These are phyloP conservation scores for Scheffersomyces spartinae DNA, from an alignment of 805 yeast species.

Conservation along the genomic window DNA sequence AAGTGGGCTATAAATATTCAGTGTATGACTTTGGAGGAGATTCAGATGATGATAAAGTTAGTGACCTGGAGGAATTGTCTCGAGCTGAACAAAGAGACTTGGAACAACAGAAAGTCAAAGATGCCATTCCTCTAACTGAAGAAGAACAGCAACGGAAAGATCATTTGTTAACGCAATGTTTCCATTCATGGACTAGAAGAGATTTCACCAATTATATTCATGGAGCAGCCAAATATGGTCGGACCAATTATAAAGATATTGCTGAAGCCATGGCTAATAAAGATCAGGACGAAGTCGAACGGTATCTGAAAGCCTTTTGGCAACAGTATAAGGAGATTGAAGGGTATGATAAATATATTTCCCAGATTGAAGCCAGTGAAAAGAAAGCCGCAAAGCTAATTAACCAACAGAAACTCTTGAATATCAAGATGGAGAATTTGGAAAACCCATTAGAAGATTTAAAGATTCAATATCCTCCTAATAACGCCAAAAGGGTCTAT, in stretches of 20 bases:
- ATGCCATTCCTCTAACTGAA: conserved; percentile 47
- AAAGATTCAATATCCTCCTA: conserved; percentile 67
- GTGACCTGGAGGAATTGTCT: conserved; percentile 7
- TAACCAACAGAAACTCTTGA: conserved; percentile 45
- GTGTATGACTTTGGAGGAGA: conserved; percentile 53
- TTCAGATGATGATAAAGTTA: conserved; percentile 18
- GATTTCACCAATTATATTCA: conserved; percentile 66
- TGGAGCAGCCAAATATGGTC: conserved; percentile 57
- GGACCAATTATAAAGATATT: conserved; percentile 37
- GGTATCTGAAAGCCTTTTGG: conserved; percentile 58
- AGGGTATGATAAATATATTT: conserved; percentile 58
- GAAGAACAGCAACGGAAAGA: conserved; percentile 50
- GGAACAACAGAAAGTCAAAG: conserved; percentile 45
- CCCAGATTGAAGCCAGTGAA: conserved; percentile 67
- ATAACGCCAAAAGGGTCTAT: conserved; percentile 65
- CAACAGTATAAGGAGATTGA: conserved; percentile 44
- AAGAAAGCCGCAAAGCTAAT: conserved; percentile 45
- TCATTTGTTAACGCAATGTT: conserved; percentile 41
- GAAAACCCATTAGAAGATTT: conserved; percentile 54
- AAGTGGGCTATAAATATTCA: conserved; percentile 46
- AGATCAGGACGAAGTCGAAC: conserved; percentile 44
- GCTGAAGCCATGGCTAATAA: conserved; percentile 46
- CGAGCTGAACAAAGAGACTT: conserved; percentile 26
- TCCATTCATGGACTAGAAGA: conserved; percentile 60
- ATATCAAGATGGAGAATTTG: conserved; percentile 39